Conservation (phyloP, 371 early-diverging fungal genomes). For the Chytridiales sp. region DNA sequence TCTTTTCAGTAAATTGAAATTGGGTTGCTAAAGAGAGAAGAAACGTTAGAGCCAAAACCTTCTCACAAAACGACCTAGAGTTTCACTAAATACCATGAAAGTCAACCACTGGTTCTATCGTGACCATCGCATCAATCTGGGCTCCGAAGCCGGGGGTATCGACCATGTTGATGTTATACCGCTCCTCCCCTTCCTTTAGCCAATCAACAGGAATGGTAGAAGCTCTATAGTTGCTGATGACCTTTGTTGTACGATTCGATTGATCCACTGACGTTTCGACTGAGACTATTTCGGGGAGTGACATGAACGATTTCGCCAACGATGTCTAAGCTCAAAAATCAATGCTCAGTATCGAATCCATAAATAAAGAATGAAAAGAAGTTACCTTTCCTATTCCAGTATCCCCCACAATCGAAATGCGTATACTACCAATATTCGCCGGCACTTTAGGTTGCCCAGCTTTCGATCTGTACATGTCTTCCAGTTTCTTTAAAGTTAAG, state of each 20-base stretch:
- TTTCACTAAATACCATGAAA: slow-evolving; percentile 19
- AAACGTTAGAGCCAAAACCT: no score
- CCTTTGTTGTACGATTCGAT: neutral
- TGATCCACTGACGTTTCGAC: neutral
- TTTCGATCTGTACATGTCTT: slow-evolving; percentile 4
- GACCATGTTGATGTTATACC: slow-evolving; percentile 26
- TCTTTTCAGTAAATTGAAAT: slow-evolving; percentile 44
- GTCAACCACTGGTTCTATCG: slow-evolving; percentile 31
- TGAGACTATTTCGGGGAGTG: slow-evolving; percentile 10
- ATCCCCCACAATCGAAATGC: slow-evolving; percentile 29
- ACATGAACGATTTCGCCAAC: slow-evolving; percentile 7
- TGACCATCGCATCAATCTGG: slow-evolving; percentile 28
- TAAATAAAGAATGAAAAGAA: neutral
- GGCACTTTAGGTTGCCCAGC: slow-evolving; percentile 13
- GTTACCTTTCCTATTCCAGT: slow-evolving; percentile 36
- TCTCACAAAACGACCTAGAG: slow-evolving; percentile 24
- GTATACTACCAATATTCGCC: slow-evolving; percentile 28
- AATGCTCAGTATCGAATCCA: neutral
- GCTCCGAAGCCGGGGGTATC: slow-evolving; percentile 38
- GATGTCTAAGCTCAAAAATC: slow-evolving; percentile 9
- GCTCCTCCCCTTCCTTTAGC: slow-evolving; percentile 25
- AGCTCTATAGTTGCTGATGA: slow-evolving; percentile 12
- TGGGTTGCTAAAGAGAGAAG: no score
- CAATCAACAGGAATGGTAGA: slow-evolving; percentile 29
- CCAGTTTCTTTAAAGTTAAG: slow-evolving; percentile 15